Evolutionary conservation across 371 early-diverging fungal species (phyloP).

Genomic region (Mucor sp.): DNA sequence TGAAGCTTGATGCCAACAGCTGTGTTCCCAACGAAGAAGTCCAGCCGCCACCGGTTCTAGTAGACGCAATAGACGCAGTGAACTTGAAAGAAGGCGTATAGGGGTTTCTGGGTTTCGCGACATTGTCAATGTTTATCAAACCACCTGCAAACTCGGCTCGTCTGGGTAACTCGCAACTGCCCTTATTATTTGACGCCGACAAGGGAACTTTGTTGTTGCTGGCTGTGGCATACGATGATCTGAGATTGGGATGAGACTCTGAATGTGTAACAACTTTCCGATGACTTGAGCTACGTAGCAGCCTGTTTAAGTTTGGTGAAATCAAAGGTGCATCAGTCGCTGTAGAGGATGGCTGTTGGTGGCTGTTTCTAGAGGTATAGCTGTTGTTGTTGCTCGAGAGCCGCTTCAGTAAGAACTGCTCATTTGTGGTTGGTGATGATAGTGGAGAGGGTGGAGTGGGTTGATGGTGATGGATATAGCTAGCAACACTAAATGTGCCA

Average conservation of each 20-base stretch:
- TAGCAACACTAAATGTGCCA: constrained; percentile 21
- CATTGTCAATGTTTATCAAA: constrained; percentile 30
- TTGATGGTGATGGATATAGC: background rate
- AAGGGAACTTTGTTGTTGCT: background rate
- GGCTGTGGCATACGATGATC: constrained; percentile 8
- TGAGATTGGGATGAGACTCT: constrained; percentile 14
- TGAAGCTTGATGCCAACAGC: constrained; percentile 30
- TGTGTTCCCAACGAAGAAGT: constrained; percentile 21
- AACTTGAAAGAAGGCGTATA: background rate
- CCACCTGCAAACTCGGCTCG: constrained; percentile 49
- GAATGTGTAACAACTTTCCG: constrained; percentile 12
- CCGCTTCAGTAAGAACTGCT: constrained; percentile 3
- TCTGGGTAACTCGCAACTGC: constrained; percentile 9
- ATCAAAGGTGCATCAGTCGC: background rate
- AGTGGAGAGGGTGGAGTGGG: background rate
- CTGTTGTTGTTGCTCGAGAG: background rate
- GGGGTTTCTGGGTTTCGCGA: background rate
- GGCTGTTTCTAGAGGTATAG: background rate
- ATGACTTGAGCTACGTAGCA: constrained; percentile 1
- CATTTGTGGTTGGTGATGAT: constrained; percentile 5
- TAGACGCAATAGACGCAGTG: constrained; percentile 12
- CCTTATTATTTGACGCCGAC: background rate
- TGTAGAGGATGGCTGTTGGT: background rate
- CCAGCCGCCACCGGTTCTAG: constrained; percentile 25
- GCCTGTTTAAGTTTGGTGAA: constrained; percentile 6